Percentiles rank a stretch among this genome's conserved stretches.
phyloP scores from a whole-genome alignment of 2,329 filamentous ascomycete species.

The Apiospora marii region DNA sequence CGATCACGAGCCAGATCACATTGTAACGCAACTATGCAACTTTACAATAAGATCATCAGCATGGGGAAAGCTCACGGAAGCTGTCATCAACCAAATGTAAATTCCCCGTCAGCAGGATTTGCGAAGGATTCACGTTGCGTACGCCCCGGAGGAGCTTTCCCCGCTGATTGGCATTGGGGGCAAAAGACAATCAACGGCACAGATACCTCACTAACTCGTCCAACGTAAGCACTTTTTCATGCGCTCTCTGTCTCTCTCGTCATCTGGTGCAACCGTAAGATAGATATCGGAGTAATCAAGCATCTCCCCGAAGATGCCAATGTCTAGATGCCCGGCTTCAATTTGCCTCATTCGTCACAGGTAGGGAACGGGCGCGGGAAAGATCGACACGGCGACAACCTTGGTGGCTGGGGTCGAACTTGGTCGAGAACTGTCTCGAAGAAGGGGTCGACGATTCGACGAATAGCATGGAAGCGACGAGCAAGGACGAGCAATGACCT shows the following conservation, averaged over 20 bases:
- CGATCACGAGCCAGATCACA: not conserved
- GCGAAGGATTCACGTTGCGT: not conserved
- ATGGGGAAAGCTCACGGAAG: not conserved
- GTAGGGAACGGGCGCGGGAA: not conserved
- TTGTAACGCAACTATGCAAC: not conserved
- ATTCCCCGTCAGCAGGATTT: slow-evolving; percentile 12
- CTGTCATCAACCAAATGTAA: not conserved
- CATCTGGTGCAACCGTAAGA: not conserved
- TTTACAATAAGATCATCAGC: not conserved
- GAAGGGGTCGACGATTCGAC: not conserved
- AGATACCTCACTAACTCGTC: not conserved
- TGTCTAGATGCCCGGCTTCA: not conserved
- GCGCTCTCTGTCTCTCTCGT: not conserved
- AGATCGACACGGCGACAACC: not conserved
- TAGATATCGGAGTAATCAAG: slow-evolving; percentile 1
- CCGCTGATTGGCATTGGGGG: slow-evolving; percentile 10
- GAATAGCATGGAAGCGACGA: not conserved
- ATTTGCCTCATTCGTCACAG: slow-evolving; percentile 21
- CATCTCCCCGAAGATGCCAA: slow-evolving; percentile 1
- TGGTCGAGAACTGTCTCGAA: slow-evolving; percentile 7
- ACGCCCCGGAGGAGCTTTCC: not conserved
- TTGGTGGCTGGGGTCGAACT: not conserved
- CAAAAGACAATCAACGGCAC: not conserved
- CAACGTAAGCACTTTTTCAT: slow-evolving; percentile 19
- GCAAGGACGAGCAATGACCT: not conserved